phyloP scores from a whole-genome alignment of 108 stramenopile species.

The Pelagomonas calceolata region DNA sequence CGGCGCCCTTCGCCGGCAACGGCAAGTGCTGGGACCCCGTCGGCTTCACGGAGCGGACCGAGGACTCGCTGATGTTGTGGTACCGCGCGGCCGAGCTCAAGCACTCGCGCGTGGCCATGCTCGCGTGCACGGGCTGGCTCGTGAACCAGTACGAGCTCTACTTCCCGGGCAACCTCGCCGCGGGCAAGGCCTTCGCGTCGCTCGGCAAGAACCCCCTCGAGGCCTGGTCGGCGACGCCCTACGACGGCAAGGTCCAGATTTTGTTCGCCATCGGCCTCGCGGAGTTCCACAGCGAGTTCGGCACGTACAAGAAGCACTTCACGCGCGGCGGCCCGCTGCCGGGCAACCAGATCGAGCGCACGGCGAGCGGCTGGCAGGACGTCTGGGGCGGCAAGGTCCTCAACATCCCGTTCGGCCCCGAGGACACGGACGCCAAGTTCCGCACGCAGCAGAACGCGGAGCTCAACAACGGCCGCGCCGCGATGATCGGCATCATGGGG shows the following conservation, averaged over 20 bases:
- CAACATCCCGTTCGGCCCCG: too few relatives aligned
- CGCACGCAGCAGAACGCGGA: slow-evolving; percentile 49
- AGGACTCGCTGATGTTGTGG: slow-evolving; percentile 32
- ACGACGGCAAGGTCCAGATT: slow-evolving; percentile 64
- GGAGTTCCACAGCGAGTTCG: slow-evolving; percentile 54
- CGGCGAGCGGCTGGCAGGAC: neutral
- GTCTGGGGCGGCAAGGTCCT: too few relatives aligned
- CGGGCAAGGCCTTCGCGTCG: slow-evolving; percentile 44
- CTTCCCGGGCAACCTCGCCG: slow-evolving; percentile 63
- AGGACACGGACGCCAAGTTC: too few relatives aligned
- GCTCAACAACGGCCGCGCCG: slow-evolving; percentile 68
- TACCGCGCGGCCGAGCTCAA: slow-evolving; percentile 72
- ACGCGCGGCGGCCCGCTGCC: slow-evolving; percentile 55
- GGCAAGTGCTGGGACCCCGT: neutral
- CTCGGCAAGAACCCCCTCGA: slow-evolving; percentile 66
- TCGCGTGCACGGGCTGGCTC: slow-evolving; percentile 67
- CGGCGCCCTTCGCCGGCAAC: neutral
- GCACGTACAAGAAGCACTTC: slow-evolving; percentile 49
- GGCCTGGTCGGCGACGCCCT: slow-evolving; percentile 67
- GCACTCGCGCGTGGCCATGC: slow-evolving; percentile 46
- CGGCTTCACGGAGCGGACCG: neutral
- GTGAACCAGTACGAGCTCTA: slow-evolving; percentile 57
- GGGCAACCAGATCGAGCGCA: neutral
- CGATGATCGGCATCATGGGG: slow-evolving; percentile 62
- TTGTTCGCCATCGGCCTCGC: slow-evolving; percentile 59